Conservation (phyloP, 306 rosid species). For the Lathyrus aphaca region DNA sequence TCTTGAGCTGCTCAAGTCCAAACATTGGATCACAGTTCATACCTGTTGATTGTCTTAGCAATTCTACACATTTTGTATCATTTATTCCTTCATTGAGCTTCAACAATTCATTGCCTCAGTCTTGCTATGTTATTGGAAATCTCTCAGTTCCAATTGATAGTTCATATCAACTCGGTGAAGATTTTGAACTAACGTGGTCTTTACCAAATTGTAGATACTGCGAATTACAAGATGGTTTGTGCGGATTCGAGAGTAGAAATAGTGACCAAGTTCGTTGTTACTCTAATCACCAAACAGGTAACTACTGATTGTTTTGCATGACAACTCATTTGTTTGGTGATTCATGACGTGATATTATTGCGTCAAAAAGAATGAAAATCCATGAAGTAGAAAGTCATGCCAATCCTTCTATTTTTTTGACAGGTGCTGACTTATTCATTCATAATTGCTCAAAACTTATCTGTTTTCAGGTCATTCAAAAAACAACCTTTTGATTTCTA, state of each 20-base stretch:
- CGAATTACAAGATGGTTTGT: slow-evolving; percentile 49
- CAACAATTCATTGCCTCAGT: slow-evolving; percentile 38
- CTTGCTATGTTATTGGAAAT: slow-evolving; percentile 49
- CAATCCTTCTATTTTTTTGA: neutral
- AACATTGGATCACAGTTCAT: slow-evolving; percentile 45
- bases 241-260: slow-evolving; percentile 53
- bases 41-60: slow-evolving; percentile 61
- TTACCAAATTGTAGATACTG: slow-evolving; percentile 61
- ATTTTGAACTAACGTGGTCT: slow-evolving; percentile 59
- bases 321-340: slow-evolving; percentile 13
- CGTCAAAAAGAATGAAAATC: slow-evolving; percentile 8
- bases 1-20: slow-evolving; percentile 60
- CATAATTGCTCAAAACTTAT: neutral
- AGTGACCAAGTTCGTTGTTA: slow-evolving; percentile 51
- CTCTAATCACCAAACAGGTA: slow-evolving; percentile 52
- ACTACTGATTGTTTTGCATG: neutral
- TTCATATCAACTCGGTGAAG: slow-evolving; percentile 36
- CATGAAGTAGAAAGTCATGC: neutral
- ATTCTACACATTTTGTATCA: slow-evolving; percentile 59
- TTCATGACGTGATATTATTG: neutral
- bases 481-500: slow-evolving; percentile 39
- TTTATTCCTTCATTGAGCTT: slow-evolving; percentile 56
- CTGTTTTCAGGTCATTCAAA: slow-evolving; percentile 46
- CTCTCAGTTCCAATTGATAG: slow-evolving; percentile 45
- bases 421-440: neutral